phyloP scores from a whole-genome alignment of 306 rosid species.

The Hippophae rhamnoides region DNA sequence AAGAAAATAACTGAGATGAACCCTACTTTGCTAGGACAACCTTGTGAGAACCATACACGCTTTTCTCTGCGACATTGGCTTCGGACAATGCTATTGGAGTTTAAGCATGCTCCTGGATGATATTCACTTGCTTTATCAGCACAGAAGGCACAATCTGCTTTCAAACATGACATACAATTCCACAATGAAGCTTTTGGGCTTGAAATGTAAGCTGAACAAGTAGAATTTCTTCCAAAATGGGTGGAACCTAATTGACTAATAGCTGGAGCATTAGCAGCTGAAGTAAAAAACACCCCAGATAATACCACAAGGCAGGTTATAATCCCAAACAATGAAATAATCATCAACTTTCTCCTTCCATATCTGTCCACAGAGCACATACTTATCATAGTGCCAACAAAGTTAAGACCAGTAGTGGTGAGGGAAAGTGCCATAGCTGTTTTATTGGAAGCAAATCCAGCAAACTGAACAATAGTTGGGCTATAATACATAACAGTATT shows the following conservation, averaged over 20 bases:
- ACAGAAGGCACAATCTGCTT: slow-evolving; percentile 56
- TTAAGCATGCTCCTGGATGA: slow-evolving; percentile 65
- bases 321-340: slow-evolving; percentile 53
- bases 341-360: slow-evolving; percentile 64
- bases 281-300: slow-evolving; percentile 37
- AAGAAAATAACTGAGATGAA: slow-evolving; percentile 49
- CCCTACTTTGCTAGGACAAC: slow-evolving; percentile 76
- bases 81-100: slow-evolving; percentile 20
- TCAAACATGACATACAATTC: slow-evolving; percentile 76
- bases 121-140: slow-evolving; percentile 2
- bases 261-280: slow-evolving; percentile 47
- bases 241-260: slow-evolving; percentile 36
- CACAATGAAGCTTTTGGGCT: slow-evolving; percentile 39
- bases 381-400: slow-evolving; percentile 54
- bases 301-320: slow-evolving; percentile 39
- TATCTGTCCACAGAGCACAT: slow-evolving; percentile 51
- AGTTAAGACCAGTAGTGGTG: slow-evolving; percentile 61
- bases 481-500: slow-evolving; percentile 88
- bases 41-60: slow-evolving; percentile 58
- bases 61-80: slow-evolving; percentile 26
- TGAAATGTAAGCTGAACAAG: slow-evolving; percentile 42
- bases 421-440: slow-evolving; percentile 76
- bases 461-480: slow-evolving; percentile 81
- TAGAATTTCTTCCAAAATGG: slow-evolving; percentile 50
- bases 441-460: slow-evolving; percentile 67